Percentiles rank a stretch among this genome's conserved stretches.
Conservation (phyloP, 1,284 basidiomycete species). For the Boletus subluridellus region DNA sequence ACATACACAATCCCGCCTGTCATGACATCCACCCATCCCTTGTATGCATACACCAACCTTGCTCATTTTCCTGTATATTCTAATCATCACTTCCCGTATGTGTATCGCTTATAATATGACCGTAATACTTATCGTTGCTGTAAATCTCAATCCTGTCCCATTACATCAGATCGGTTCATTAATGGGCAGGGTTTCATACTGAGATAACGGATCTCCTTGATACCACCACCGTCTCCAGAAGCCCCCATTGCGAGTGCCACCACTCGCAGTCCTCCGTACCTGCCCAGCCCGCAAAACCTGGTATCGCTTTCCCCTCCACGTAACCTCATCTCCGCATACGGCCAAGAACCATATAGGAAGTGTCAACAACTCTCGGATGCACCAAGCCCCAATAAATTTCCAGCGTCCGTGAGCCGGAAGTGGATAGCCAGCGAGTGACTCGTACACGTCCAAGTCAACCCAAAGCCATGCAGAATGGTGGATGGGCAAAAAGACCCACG, state of each 20-base stretch:
- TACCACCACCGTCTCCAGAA: constrained; percentile 17
- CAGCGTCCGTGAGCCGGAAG: constrained; percentile 47
- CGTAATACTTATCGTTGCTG: constrained; percentile 33
- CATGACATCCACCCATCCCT: constrained; percentile 27
- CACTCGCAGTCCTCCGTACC: constrained; percentile 34
- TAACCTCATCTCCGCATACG: constrained; percentile 73
- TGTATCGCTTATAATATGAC: constrained; percentile 34
- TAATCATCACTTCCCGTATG: constrained; percentile 33
- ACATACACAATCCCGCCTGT: constrained; percentile 17
- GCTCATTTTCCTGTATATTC: constrained; percentile 35
- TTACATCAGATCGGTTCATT: constrained; percentile 24
- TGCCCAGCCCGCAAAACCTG: constrained; percentile 64
- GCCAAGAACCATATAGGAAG: constrained; percentile 84
- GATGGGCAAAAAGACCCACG: constrained; percentile 52
- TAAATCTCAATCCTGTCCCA: constrained; percentile 25
- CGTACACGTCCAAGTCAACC: constrained; percentile 72
- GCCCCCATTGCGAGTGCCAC: neutral
- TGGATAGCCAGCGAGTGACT: constrained; percentile 69
- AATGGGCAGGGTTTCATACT: constrained; percentile 16
- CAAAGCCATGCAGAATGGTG: constrained; percentile 60
- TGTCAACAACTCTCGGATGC: constrained; percentile 70
- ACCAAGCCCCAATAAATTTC: constrained; percentile 75
- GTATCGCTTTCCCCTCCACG: constrained; percentile 78
- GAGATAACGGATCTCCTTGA: constrained; percentile 8
- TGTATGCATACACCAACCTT: constrained; percentile 33